Conservation (phyloP, 805 yeast species). For the Suhomyces sp. region DNA sequence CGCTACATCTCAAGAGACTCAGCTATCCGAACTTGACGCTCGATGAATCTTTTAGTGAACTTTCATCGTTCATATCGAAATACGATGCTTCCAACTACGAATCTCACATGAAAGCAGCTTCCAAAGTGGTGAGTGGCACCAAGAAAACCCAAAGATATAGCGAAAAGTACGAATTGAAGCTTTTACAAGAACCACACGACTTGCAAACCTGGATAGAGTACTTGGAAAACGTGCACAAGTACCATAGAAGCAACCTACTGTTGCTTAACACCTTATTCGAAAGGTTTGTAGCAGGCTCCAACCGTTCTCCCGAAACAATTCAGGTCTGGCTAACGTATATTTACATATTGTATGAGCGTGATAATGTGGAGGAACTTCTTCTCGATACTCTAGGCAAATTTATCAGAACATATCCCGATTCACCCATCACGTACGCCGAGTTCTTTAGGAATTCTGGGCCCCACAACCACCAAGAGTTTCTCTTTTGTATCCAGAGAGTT, state of each 20-base stretch:
- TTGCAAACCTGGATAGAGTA: constrained; percentile 30
- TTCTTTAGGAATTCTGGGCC: constrained; percentile 17
- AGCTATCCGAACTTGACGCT: constrained; percentile 39
- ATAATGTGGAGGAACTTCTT: constrained; percentile 7
- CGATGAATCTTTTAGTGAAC: constrained; percentile 38
- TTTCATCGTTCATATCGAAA: constrained; percentile 40
- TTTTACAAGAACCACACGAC: constrained; percentile 12
- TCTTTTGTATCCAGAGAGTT: constrained; percentile 8
- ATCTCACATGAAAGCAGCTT: constrained; percentile 34
- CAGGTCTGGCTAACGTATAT: constrained; percentile 29
- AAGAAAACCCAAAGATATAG: constrained; percentile 24
- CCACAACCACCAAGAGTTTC: constrained; percentile 7
- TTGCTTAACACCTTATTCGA: constrained; percentile 7
- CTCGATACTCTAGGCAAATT: constrained; percentile 17
- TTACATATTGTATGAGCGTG: constrained; percentile 21
- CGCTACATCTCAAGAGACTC: constrained; percentile 31
- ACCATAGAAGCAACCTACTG: not conserved
- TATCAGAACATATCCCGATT: constrained; percentile 22
- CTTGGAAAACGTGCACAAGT: constrained; percentile 23
- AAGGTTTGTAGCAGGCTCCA: constrained; percentile 23
- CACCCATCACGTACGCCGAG: constrained; percentile 26
- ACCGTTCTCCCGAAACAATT: constrained; percentile 11
- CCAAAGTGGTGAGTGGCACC: constrained; percentile 27
- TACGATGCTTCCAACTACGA: constrained; percentile 29
- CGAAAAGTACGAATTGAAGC: constrained; percentile 34